A percentile compares a stretch with the other conserved stretches of the same genome.
Conservation (phyloP, 192 early-diverging fungal species). For the Mortierella alpina region DNA sequence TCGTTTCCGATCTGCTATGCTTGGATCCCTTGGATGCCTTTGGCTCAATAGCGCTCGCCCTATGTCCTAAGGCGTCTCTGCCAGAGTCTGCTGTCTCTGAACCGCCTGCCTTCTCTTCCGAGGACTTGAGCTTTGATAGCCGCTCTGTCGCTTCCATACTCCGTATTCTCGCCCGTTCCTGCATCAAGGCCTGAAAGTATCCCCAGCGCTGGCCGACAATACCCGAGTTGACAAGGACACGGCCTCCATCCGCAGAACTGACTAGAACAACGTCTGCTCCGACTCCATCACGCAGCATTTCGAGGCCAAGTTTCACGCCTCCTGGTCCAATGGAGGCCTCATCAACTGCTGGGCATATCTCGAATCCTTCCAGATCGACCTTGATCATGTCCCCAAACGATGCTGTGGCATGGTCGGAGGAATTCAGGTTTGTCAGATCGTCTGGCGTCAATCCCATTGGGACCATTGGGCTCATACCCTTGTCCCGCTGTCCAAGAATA, state of each 20-base stretch:
- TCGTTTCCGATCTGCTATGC: neutral
- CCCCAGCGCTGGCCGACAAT: constrained; percentile 52
- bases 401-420: neutral
- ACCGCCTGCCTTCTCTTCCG: neutral
- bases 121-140: neutral
- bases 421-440: neutral
- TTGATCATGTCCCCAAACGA: constrained; percentile 33
- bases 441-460: neutral
- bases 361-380: constrained; percentile 44
- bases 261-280: constrained; percentile 42
- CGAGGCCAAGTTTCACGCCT: constrained; percentile 31
- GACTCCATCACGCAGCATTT: constrained; percentile 43
- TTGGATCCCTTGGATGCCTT: too few species aligned
- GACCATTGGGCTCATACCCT: neutral
- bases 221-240: constrained; percentile 42
- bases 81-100: neutral
- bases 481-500: constrained; percentile 23
- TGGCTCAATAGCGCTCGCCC: neutral
- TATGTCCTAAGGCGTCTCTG: neutral
- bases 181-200: constrained; percentile 33
- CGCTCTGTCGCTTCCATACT: constrained; percentile 1
- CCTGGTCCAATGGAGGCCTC: constrained; percentile 32
- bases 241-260: constrained; percentile 44
- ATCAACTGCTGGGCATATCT: constrained; percentile 36
- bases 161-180: constrained; percentile 12